A percentile compares a stretch with the other conserved stretches of the same genome.
Conservation (phyloP, 2,329 filamentous ascomycete genomes). For the Pestalotiopsis sp. region DNA sequence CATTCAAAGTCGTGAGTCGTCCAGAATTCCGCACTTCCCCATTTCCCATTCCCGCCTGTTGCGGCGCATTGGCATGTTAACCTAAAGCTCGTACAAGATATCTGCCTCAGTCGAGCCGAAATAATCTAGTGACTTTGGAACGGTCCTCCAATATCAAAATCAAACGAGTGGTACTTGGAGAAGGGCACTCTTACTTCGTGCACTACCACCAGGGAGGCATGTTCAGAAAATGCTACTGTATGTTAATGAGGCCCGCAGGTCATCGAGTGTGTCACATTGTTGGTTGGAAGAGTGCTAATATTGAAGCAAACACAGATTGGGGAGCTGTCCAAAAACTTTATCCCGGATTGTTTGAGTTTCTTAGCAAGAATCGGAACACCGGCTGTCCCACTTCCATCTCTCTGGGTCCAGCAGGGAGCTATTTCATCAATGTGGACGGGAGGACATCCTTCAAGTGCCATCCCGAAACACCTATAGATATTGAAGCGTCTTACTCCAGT, state of each 20-base stretch:
- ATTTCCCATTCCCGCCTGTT: rapidly evolving
- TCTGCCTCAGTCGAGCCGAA: not conserved
- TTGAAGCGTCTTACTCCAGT: not conserved
- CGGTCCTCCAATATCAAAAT: not conserved
- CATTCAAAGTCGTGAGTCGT: not conserved
- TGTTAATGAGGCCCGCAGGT: not conserved
- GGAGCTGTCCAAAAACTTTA: not conserved
- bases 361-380: not conserved
- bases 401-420: not conserved
- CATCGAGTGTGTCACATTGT: not conserved
- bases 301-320: not conserved
- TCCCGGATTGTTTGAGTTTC: not conserved
- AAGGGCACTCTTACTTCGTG: not conserved
- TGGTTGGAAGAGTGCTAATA: not conserved
- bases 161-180: not conserved
- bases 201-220: not conserved
- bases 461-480: not conserved
- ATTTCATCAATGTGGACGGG: not conserved
- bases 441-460: not conserved
- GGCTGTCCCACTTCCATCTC: not conserved
- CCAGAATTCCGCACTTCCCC: not conserved
- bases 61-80: not conserved
- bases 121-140: not conserved
- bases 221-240: not conserved
- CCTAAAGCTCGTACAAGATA: not conserved